Conservation (phyloP, 106 monocot species). For the Allium cepa region DNA sequence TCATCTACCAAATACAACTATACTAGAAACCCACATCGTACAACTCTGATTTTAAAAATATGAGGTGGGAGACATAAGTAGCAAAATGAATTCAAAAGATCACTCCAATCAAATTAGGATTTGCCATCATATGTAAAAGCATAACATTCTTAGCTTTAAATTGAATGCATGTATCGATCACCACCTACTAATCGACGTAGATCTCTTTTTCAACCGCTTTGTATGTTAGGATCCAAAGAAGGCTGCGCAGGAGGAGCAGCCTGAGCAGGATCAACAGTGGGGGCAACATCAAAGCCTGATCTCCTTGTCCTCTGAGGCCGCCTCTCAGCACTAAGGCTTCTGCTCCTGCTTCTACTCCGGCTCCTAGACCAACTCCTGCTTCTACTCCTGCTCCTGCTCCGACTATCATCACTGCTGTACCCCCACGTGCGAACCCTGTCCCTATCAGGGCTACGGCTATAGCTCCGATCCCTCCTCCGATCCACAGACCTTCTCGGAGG, state of each 20-base stretch:
- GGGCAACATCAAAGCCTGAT: constrained; percentile 11
- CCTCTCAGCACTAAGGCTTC: constrained; percentile 22
- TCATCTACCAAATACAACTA: too few relatives aligned
- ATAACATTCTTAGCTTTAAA: background rate
- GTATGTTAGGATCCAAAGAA: background rate
- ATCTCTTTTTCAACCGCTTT: background rate
- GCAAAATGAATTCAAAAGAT: too few relatives aligned
- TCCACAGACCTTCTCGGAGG: constrained; percentile 19
- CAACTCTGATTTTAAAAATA: too few relatives aligned
- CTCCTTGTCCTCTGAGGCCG: background rate
- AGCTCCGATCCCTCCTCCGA: constrained; percentile 30
- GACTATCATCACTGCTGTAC: constrained; percentile 6
- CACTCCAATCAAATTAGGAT: too few relatives aligned
- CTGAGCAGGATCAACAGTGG: background rate
- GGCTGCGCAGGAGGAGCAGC: constrained; percentile 6
- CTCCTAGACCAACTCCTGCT: constrained; percentile 19
- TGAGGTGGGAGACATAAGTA: too few relatives aligned
- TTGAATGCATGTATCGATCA: too few relatives aligned
- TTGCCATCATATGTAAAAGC: background rate
- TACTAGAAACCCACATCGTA: too few relatives aligned
- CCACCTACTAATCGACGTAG: too few relatives aligned
- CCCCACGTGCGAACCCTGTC: constrained; percentile 43
- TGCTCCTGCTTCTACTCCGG: constrained; percentile 40
- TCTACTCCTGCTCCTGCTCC: background rate
- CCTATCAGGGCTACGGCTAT: constrained; percentile 53